These are phyloP conservation scores for Colletotrichum trifolii DNA, from an alignment of 2,329 filamentous ascomycete genomes.

Conservation along the genomic window DNA sequence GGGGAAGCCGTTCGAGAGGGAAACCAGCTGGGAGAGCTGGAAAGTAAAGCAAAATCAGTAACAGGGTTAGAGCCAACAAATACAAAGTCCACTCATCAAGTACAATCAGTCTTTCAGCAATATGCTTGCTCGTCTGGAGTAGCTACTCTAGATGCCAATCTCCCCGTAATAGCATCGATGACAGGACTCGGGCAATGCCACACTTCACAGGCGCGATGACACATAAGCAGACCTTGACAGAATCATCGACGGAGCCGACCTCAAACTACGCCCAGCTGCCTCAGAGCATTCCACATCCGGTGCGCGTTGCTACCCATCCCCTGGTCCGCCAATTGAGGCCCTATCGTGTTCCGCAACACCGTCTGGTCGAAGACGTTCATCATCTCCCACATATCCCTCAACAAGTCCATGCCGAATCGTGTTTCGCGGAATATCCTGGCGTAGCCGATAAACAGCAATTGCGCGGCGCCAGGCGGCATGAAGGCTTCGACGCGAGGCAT, in stretches of 20 bases:
- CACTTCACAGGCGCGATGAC: too few species aligned
- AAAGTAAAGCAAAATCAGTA: too few species aligned
- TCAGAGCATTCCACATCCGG: slow-evolving; percentile 29
- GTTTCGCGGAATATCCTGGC: slow-evolving; percentile 33
- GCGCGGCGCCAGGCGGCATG: slow-evolving; percentile 17
- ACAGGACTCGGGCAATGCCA: too few species aligned
- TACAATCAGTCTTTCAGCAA: too few species aligned
- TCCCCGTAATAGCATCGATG: too few species aligned
- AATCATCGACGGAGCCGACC: neutral
- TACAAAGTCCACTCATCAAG: too few species aligned
- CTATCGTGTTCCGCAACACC: slow-evolving; percentile 15
- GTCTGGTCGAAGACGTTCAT: slow-evolving; percentile 26
- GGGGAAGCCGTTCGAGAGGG: too few species aligned
- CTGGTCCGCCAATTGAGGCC: slow-evolving; percentile 21
- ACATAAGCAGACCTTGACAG: too few species aligned
- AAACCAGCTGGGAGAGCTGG: too few species aligned
- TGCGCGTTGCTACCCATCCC: slow-evolving; percentile 28
- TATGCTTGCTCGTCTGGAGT: too few species aligned
- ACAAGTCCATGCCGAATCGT: slow-evolving; percentile 16
- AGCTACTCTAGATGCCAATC: too few species aligned
- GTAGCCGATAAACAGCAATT: slow-evolving; percentile 29
- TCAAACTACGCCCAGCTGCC: slow-evolving; percentile 29
- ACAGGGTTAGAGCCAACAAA: too few species aligned
- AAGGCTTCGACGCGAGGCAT: slow-evolving; percentile 35
- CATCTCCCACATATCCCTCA: slow-evolving; percentile 32